A percentile compares a stretch with the other conserved stretches of the same genome.
phyloP scores from a whole-genome alignment of 176 grass and related monocot genomes.

The Guadua angustifolia region DNA sequence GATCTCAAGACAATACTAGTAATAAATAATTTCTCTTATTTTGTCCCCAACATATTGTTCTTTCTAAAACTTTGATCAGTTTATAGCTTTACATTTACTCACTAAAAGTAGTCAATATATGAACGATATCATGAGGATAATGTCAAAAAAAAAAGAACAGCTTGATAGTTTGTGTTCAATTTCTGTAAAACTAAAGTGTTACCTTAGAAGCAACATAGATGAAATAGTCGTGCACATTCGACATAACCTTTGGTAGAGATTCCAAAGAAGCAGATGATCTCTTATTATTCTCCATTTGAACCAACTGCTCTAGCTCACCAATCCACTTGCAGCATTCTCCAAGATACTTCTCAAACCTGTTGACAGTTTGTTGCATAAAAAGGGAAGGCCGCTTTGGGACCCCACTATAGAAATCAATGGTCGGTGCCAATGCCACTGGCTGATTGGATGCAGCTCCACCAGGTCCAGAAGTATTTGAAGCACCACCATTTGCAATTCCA shows the following conservation, averaged over 20 bases:
- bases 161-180: background rate
- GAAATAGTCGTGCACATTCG: slow-evolving; percentile 95
- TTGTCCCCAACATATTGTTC: slow-evolving; percentile 2
- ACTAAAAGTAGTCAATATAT: slow-evolving; percentile 8
- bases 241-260: slow-evolving; percentile 89
- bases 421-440: slow-evolving; percentile 49
- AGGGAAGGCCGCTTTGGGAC: slow-evolving; percentile 82
- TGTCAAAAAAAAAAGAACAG: slow-evolving; percentile 4
- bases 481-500: slow-evolving; percentile 51
- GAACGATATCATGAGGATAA: background rate
- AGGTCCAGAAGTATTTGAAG: slow-evolving; percentile 46
- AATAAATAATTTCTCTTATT: background rate
- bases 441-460: slow-evolving; percentile 54
- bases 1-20: background rate
- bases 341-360: slow-evolving; percentile 83
- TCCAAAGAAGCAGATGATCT: slow-evolving; percentile 69
- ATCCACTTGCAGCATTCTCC: slow-evolving; percentile 90
- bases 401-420: slow-evolving; percentile 90
- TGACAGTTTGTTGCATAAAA: slow-evolving; percentile 77
- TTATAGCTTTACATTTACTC: slow-evolving; percentile 24
- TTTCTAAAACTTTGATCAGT: background rate
- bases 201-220: slow-evolving; percentile 97
- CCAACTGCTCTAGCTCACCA: slow-evolving; percentile 77
- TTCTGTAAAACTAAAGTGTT: slow-evolving; percentile 15
- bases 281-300: slow-evolving; percentile 79